Percentiles rank a stretch among this genome's conserved stretches.
Conservation (phyloP, 148 eudicot genomes). For the Nyssa sinensis region DNA sequence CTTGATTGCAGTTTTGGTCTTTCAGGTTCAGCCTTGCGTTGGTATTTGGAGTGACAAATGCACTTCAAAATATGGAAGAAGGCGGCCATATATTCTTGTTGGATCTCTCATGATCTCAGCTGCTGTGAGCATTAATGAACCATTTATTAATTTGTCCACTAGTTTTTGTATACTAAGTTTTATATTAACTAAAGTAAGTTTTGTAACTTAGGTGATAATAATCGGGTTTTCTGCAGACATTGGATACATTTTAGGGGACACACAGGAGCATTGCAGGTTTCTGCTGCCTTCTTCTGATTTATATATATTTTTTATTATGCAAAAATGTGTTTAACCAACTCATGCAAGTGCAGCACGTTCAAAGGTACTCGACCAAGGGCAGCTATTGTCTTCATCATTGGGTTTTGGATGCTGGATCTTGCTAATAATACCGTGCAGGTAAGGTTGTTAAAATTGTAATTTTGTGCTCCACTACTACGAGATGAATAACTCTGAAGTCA, state of each 20-base stretch:
- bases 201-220: conserved; percentile 76
- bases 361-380: conserved; percentile 97
- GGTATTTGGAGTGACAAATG: conserved; percentile 99
- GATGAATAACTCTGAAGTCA: neutral
- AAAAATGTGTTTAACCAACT: conserved; percentile 20
- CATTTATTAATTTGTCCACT: conserved; percentile 15
- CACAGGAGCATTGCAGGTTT: conserved; percentile 94
- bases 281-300: conserved; percentile 11
- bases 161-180: conserved; percentile 8
- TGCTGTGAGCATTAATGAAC: conserved; percentile 58
- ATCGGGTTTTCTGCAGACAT: conserved; percentile 99
- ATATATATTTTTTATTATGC: neutral
- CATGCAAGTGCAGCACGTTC: conserved; percentile 59
- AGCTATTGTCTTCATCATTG: conserved; percentile 80
- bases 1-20: conserved; percentile 5
- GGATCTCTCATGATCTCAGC: conserved; percentile 86
- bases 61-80: conserved; percentile 92
- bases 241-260: conserved; percentile 89
- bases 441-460: conserved; percentile 17
- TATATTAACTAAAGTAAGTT: conserved; percentile 40
- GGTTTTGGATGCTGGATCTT: conserved; percentile 98
- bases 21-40: conserved; percentile 99
- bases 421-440: conserved; percentile 99
- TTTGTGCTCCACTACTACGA: neutral
- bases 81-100: conserved; percentile 89